Evolutionary conservation across 805 yeast genomes (phyloP).

Genomic region (Candida yuanshanica): DNA sequence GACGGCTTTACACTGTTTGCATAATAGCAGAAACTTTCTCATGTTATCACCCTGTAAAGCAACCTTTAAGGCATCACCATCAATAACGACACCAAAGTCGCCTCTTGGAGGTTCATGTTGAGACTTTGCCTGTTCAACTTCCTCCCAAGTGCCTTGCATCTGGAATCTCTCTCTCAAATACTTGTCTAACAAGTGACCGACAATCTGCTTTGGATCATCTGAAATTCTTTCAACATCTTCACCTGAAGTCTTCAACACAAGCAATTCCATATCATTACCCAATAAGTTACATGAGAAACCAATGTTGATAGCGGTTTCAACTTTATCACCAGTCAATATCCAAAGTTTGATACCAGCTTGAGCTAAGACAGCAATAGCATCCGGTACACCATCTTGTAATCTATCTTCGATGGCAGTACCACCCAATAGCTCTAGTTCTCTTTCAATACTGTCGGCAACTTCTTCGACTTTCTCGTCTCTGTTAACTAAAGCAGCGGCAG

Average conservation of each 20-base stretch:
- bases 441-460: constrained; percentile 69
- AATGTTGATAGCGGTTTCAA: constrained; percentile 85
- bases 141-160: constrained; percentile 53
- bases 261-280: constrained; percentile 68
- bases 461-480: constrained; percentile 71
- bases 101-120: constrained; percentile 67
- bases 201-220: constrained; percentile 29
- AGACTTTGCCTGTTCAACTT: constrained; percentile 44
- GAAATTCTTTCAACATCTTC: constrained; percentile 45
- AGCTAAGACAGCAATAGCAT: constrained; percentile 61
- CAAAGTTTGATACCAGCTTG: constrained; percentile 79
- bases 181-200: constrained; percentile 38
- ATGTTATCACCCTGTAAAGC: constrained; percentile 39
- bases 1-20: constrained; percentile 76
- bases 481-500: constrained; percentile 55
- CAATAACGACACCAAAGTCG: constrained; percentile 63
- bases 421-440: constrained; percentile 59
- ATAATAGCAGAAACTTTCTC: constrained; percentile 59
- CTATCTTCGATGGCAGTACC: constrained; percentile 88
- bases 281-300: constrained; percentile 80
- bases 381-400: constrained; percentile 83
- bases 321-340: constrained; percentile 86
- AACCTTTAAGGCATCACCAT: constrained; percentile 66
- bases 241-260: constrained; percentile 57
- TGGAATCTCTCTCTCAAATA: constrained; percentile 37